A percentile compares a stretch with the other conserved stretches of the same genome.
phyloP scores from a whole-genome alignment of 2,329 filamentous ascomycete genomes.

The Trichoderma gracile region DNA sequence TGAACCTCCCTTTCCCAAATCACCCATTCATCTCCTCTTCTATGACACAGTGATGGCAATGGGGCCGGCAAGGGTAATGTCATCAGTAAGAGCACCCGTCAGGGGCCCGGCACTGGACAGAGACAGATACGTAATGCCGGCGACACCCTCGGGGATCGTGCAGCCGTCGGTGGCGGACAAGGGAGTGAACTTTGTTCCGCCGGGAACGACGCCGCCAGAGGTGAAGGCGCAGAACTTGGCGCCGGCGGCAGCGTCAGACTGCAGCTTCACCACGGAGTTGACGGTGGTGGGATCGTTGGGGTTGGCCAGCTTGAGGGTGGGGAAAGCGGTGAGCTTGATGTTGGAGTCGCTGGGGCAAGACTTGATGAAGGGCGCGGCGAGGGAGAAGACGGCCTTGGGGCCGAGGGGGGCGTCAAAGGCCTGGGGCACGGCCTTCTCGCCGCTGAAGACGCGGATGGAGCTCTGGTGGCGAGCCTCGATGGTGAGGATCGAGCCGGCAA shows the following conservation, averaged over 20 bases:
- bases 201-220: conserved; percentile 56
- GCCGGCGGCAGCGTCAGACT: conserved; percentile 50
- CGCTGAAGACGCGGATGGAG: conserved; percentile 64
- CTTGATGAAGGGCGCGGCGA: conserved; percentile 71
- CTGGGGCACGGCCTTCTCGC: conserved; percentile 62
- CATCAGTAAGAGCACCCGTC: conserved; percentile 57
- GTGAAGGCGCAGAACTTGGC: conserved; percentile 68
- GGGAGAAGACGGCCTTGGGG: conserved; percentile 69
- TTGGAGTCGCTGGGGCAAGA: conserved; percentile 67
- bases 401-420: conserved; percentile 71
- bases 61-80: conserved; percentile 65
- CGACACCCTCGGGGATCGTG: conserved; percentile 60
- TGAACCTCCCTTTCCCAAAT: background rate
- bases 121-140: conserved; percentile 67
- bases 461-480: conserved; percentile 74
- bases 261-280: conserved; percentile 41
- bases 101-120: conserved; percentile 57
- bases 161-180: conserved; percentile 58
- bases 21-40: background rate
- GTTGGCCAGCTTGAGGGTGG: conserved; percentile 51
- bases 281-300: conserved; percentile 41
- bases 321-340: conserved; percentile 66
- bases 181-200: conserved; percentile 60
- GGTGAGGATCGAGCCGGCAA: conserved; percentile 70
- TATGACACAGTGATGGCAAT: conserved; percentile 53